Evolutionary conservation across 2,329 filamentous ascomycete species (phyloP), one percentile per base, ranked within the genome.

Genomic region (Ilyonectria robusta): DNA sequence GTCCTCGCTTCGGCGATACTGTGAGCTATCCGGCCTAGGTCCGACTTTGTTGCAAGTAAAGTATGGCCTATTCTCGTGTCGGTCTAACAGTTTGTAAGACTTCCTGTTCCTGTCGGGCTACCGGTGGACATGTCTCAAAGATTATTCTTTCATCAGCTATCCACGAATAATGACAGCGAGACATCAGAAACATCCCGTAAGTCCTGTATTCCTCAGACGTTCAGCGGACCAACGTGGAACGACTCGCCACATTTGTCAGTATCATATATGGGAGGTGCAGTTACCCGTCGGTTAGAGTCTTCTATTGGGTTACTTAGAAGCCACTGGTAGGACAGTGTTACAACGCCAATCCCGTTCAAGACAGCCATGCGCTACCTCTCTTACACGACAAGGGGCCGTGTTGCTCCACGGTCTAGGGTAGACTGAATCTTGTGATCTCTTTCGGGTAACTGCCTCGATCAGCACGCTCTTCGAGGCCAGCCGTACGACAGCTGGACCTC

Each of bases 381-480:
- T 9, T n/a, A 58, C 46, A 37, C 9, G 50, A 17, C 13, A 21
- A 23, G 33, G 46, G 17, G 19, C 19, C 19, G 13, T 17, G 37
- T 19, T n/a, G 44, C 44, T 56, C 29, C 29, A 54, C 33, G 11
- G 21, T 37, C 58, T 29, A 46, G 51, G 37, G 58, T 42, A 53
- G 44, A n/a, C 63, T 35, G 58, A 53, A 66, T 61, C 63, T 66
- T 61, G 58, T 66, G 58, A 35, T 56, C 33, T 44, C 31, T 23
- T 57, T 13, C 57, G 44, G 51, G 46, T 44, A 31, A 51, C 29
- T 61, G 57, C 57, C 29, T 57, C 50, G 63, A 66, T 66, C 63
- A 59, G 19, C 29, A 8, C n/a, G 21, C 6, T 2, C 29, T 8
- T 15, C 29, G 21, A 31, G n/a, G 40, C 40, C 13, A 33, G 31